Evolutionary conservation across 345 rosid genomes (phyloP).

Genomic region (Eucalyptus brandiana): DNA sequence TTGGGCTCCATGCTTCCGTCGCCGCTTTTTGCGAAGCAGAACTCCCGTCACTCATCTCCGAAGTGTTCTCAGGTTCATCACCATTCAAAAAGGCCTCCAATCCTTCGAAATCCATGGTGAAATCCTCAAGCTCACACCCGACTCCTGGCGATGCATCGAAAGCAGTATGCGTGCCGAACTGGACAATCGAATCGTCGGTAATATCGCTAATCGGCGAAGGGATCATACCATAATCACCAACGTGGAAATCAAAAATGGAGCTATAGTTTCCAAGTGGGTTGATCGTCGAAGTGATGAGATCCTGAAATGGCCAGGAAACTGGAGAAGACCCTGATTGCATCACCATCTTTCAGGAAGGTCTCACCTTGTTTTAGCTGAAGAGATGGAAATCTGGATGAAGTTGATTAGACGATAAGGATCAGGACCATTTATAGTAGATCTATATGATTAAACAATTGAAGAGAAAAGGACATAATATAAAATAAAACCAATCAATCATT

Average conservation of each 20-base stretch:
- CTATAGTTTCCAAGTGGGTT: not conserved
- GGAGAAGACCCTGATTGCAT: not conserved
- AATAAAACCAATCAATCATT: not conserved
- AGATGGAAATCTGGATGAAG: not conserved
- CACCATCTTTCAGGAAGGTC: not conserved
- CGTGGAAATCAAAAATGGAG: not conserved
- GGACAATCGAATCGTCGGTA: not conserved
- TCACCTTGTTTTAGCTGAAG: not conserved
- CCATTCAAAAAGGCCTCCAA: not conserved
- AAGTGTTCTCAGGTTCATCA: not conserved
- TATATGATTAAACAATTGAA: not conserved
- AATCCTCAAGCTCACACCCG: not conserved
- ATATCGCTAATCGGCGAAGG: not conserved
- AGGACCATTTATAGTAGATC: not conserved
- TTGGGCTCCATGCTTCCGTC: conserved; percentile 11
- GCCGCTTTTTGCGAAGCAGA: not conserved
- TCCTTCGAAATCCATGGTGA: not conserved
- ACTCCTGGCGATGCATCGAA: not conserved
- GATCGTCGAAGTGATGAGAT: not conserved
- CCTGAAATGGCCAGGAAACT: not conserved
- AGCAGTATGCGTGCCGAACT: not conserved
- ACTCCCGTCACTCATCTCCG: not conserved
- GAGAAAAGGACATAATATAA: not conserved
- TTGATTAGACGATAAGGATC: not conserved
- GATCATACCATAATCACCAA: not conserved